Conservation (phyloP, 257 asterid genomes). For the Nyctanthes arbortristis region DNA sequence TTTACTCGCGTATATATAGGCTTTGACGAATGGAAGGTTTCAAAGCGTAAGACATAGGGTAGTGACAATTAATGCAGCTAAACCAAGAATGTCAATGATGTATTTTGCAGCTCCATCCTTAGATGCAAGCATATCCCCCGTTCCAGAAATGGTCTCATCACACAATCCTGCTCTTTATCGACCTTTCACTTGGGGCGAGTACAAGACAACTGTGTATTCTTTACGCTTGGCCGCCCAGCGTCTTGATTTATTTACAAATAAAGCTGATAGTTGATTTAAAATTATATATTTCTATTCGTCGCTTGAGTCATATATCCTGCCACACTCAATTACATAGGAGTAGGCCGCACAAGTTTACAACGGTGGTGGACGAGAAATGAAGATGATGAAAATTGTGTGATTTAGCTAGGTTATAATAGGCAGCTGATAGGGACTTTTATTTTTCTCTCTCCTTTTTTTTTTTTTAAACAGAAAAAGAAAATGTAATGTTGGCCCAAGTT, state of each 20-base stretch:
- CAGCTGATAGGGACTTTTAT: no score
- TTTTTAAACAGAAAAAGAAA: no score
- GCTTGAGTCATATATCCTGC: not conserved
- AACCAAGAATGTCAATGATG: slow-evolving; percentile 63
- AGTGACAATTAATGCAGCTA: slow-evolving; percentile 37
- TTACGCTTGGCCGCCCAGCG: slow-evolving; percentile 53
- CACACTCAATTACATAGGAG: slow-evolving; percentile 9
- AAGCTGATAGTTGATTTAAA: not conserved
- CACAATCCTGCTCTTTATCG: slow-evolving; percentile 34
- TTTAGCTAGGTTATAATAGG: no score
- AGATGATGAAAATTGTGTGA: no score
- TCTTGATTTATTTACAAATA: slow-evolving; percentile 50
- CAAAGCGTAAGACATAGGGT: slow-evolving; percentile 69
- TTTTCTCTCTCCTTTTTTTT: no score
- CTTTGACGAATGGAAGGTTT: slow-evolving; percentile 70
- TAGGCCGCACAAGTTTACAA: slow-evolving; percentile 6
- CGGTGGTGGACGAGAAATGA: no score
- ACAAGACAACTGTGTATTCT: slow-evolving; percentile 48
- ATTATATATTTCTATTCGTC: not conserved
- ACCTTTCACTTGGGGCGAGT: slow-evolving; percentile 74
- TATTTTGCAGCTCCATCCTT: slow-evolving; percentile 72
- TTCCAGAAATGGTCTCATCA: slow-evolving; percentile 24
- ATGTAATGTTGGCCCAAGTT: no score
- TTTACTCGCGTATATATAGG: slow-evolving; percentile 25
- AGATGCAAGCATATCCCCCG: slow-evolving; percentile 40